phyloP scores from a whole-genome alignment of 331 rosid species.

The Pyracantha coccinea region DNA sequence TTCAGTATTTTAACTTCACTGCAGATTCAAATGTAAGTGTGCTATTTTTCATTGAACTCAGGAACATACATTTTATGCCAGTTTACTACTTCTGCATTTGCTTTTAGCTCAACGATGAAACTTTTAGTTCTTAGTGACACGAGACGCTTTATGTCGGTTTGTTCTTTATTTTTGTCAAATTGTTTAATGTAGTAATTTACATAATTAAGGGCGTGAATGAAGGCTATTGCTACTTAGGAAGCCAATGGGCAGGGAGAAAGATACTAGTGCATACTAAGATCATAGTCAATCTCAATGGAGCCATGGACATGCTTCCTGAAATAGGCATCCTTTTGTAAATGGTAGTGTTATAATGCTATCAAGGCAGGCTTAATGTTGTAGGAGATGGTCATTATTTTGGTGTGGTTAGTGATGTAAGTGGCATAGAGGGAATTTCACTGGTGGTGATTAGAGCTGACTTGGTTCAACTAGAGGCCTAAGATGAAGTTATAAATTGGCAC shows the following conservation, averaged over 20 bases:
- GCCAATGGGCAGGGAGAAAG: background rate
- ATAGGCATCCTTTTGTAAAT: background rate
- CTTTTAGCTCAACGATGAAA: too few species aligned
- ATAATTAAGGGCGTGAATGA: background rate
- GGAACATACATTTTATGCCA: background rate
- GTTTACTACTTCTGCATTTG: background rate
- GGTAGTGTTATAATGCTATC: background rate
- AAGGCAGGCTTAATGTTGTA: background rate
- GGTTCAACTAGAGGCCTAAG: background rate
- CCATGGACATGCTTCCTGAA: background rate
- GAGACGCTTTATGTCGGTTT: background rate
- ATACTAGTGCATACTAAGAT: background rate
- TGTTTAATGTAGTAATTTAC: background rate
- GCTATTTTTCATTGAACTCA: background rate
- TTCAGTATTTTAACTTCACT: conserved; percentile 82
- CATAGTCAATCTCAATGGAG: too few species aligned
- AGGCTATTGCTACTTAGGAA: background rate
- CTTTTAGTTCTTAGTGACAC: background rate
- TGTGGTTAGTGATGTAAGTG: background rate
- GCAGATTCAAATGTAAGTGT: conserved; percentile 76
- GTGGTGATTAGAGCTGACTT: background rate
- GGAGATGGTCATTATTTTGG: background rate
- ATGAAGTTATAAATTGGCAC: background rate
- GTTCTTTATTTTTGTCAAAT: background rate
- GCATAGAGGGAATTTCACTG: background rate